Evolutionary conservation across 768 basidiomycete genomes (phyloP), one percentile per base, ranked within the genome.

Genomic region (Sarcomyxa edulis): DNA sequence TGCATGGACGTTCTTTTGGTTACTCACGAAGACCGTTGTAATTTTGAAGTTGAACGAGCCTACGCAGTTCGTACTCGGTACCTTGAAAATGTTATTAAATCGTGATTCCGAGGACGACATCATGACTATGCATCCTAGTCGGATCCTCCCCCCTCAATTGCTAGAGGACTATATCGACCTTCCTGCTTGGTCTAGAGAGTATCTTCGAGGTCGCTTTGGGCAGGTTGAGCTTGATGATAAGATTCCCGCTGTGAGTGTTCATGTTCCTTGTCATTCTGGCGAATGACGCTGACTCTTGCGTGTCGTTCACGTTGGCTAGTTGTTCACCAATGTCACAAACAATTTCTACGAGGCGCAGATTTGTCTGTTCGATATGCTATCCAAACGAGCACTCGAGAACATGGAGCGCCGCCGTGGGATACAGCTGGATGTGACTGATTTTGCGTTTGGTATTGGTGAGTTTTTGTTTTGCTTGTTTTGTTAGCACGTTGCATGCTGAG

Each of bases 341-440:
- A 48, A 48, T 33, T 45, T 50, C 39, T 50, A 48, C 36, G 46
- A 50, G 36, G 44, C 38, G 8, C 38, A 45, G 11, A 41, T 43
- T 31, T 41, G 36, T 9, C 38, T 48, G 15, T 43, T 51, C 32
- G 49, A 51, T 28, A 20, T 20, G 16, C 42, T 51, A 29, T 19
- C 40, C 12, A 19, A 26, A 32, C 29, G 41, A 28, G 49, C 47
- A n/a, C 9, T 48, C 18, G 27, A 23, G 11, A 51, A 48, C 26
- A 51, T 40, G 41, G 28, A 36, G 6, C 15, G 23, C 9, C 47
- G 47, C 7, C 18, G 20, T 5, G 44, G 49, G n/a, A 21, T 37
- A 15, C 32, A 21, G 19, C 29, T 51, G 14, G 44, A 46, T 28
- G 18, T 47, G 15, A 32, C 21, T 11, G 49, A 48, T 32, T 51